Evolutionary conservation across 352 stramenopile genomes (phyloP).

Genomic region (Peronospora destructor): DNA sequence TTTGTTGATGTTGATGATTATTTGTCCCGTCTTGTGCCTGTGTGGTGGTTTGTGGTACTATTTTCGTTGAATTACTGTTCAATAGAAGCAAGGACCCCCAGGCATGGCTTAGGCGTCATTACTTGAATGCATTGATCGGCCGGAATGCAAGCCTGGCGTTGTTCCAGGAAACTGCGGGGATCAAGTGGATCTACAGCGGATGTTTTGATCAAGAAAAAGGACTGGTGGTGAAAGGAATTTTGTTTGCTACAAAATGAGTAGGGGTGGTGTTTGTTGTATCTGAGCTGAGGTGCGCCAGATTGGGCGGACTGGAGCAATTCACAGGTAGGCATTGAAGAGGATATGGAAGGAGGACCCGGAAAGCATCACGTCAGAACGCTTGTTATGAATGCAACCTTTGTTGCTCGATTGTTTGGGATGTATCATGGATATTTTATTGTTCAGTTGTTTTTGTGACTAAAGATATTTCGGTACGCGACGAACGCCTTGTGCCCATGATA

Average conservation of each 20-base stretch:
- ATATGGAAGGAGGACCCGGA: conserved; percentile 10
- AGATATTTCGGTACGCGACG: conserved; percentile 5
- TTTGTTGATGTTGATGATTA: conserved; percentile 31
- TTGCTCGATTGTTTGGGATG: conserved; percentile 26
- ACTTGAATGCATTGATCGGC: conserved; percentile 13
- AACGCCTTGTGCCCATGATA: conserved; percentile 7
- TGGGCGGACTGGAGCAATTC: background rate
- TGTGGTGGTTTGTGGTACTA: conserved; percentile 27
- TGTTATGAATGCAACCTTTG: conserved; percentile 35
- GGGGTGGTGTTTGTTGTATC: conserved; percentile 14
- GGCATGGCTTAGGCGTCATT: conserved; percentile 38
- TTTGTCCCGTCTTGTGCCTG: conserved; percentile 22
- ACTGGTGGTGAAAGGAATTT: background rate
- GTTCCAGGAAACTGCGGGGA: conserved; percentile 9
- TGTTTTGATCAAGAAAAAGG: conserved; percentile 1
- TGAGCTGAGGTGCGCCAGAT: conserved; percentile 11
- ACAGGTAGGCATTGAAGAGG: conserved; percentile 26
- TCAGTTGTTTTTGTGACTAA: conserved; percentile 17
- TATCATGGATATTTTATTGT: conserved; percentile 8
- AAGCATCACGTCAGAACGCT: conserved; percentile 20
- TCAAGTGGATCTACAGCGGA: background rate
- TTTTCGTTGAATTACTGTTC: conserved; percentile 20
- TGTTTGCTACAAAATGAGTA: conserved; percentile 13
- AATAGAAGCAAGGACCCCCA: conserved; percentile 61
- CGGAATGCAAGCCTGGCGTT: conserved; percentile 9